phyloP scores from a whole-genome alignment of 108 stramenopile genomes.

The Thalassiosira profunda region DNA sequence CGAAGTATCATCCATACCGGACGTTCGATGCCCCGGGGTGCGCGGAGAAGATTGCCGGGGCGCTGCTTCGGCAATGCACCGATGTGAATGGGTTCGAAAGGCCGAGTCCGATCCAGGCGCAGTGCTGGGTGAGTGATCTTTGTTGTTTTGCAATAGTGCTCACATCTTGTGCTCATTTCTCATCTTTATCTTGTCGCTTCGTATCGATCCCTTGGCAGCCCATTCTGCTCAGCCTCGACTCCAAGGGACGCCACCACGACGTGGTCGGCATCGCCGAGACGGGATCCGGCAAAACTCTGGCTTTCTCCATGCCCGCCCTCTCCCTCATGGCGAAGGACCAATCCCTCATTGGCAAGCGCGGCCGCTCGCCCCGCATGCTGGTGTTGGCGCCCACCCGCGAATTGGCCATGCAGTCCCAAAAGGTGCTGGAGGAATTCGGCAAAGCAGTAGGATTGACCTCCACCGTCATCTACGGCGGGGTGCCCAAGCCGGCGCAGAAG shows the following conservation, averaged over 20 bases:
- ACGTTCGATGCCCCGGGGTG: slow-evolving; percentile 71
- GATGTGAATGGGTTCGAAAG: slow-evolving; percentile 78
- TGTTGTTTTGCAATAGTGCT: slow-evolving; percentile 55
- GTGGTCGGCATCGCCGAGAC: slow-evolving; percentile 98
- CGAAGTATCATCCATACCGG: slow-evolving; percentile 62
- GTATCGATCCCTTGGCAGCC: slow-evolving; percentile 20
- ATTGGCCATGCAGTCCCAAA: slow-evolving; percentile 96
- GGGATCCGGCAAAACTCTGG: slow-evolving; percentile 96
- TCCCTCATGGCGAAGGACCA: slow-evolving; percentile 61
- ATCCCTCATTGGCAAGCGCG: slow-evolving; percentile 15
- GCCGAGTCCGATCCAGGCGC: slow-evolving; percentile 97
- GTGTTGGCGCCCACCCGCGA: slow-evolving; percentile 98
- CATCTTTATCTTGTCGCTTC: background rate
- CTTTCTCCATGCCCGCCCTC: slow-evolving; percentile 95
- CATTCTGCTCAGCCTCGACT: slow-evolving; percentile 30
- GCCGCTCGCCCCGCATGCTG: slow-evolving; percentile 87
- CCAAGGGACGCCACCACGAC: slow-evolving; percentile 59
- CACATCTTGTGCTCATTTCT: slow-evolving; percentile 30
- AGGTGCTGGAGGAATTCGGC: slow-evolving; percentile 93
- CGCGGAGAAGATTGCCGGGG: slow-evolving; percentile 41
- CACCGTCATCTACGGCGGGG: slow-evolving; percentile 96
- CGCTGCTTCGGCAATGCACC: slow-evolving; percentile 76
- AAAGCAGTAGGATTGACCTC: slow-evolving; percentile 73
- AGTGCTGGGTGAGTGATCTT: slow-evolving; percentile 86
- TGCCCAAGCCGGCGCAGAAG: slow-evolving; percentile 92